Conservation (phyloP, 805 yeast genomes). For the Candida caryicola region DNA sequence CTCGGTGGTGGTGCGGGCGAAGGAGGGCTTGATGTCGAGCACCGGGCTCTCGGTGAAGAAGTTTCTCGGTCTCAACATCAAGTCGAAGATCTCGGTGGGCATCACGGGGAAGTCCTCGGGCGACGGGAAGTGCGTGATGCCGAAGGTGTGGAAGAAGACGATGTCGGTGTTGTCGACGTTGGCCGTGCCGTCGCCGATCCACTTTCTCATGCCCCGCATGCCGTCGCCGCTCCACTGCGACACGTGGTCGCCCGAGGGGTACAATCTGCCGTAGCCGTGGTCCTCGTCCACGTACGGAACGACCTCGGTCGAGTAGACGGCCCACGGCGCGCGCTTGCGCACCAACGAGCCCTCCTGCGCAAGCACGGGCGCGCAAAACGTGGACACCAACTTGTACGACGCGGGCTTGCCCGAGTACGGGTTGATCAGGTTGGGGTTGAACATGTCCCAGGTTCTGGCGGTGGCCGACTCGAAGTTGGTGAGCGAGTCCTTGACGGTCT, state of each 20-base stretch:
- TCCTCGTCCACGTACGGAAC: conserved; percentile 63
- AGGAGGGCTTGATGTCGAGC: conserved; percentile 68
- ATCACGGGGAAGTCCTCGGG: conserved; percentile 88
- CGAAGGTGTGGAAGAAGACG: conserved; percentile 77
- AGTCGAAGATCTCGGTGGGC: conserved; percentile 81
- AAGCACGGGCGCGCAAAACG: conserved; percentile 68
- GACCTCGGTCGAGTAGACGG: conserved; percentile 62
- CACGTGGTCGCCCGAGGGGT: conserved; percentile 79
- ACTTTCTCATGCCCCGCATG: conserved; percentile 59
- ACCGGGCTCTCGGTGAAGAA: conserved; percentile 77
- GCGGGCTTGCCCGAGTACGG: conserved; percentile 73
- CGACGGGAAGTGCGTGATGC: conserved; percentile 82
- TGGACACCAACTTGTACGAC: conserved; percentile 73
- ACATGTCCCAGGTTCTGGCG: conserved; percentile 73
- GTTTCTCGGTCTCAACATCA: conserved; percentile 74
- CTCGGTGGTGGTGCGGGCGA: conserved; percentile 40
- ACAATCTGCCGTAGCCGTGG: conserved; percentile 54
- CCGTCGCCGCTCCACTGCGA: conserved; percentile 76
- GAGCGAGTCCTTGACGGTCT: conserved; percentile 64
- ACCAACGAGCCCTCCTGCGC: conserved; percentile 75
- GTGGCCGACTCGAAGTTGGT: conserved; percentile 60
- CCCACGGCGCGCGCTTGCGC: conserved; percentile 82
- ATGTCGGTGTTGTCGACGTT: conserved; percentile 66
- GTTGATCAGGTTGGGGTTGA: conserved; percentile 67
- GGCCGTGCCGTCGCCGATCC: conserved; percentile 64